Base-by-base conservation (phyloP, 495 filamentous ascomycete genomes). In the Aspergillus asperescens region DNA sequence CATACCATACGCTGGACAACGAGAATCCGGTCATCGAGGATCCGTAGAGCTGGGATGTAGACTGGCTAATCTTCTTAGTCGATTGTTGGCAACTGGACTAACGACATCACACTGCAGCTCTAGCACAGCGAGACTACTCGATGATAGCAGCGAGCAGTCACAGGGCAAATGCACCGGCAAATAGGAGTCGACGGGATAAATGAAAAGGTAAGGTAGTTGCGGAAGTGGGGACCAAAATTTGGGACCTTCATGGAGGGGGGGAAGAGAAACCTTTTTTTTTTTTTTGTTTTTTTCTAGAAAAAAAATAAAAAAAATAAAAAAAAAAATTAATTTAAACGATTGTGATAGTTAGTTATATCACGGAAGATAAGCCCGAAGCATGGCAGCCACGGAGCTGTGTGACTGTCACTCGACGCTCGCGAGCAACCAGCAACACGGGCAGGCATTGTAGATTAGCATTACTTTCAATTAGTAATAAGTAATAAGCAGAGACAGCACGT, bases 361-460 rank as follows among this genome's bases (percentile, higher is more conserved):
- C 46, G 54, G 54, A 50, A 58, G 54, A 52, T 52, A 62, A 56
- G 29, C 39, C 56, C n/a, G 41, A 54, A 44, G 59, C 62, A 65
- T 65, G 62, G 62, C 62, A 58, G 62, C 62, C 62, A 65, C 59
- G 41, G 52, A 57, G 55, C 47, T 56, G 62, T 62, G 59, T 54
- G 24, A 65, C 59, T 62, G 59, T 54, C 25, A 65, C 59, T 55
- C 27, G 32, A 51, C n/a, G n/a, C 38, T 48, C 40, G 37, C 50
- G 34, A 61, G 50, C 42, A 53, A 54, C 55, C 55, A 44, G 50
- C 29, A 50, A 50, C 55, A 45, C 50, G 38, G 28, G 54, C 31
- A 51, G 23, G 43, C 44, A 40, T 42, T 22, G 34, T 25, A 28
- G 39, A 42, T 47, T 44, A n/a, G 32, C n/a, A 12, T n/a, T 20